phyloP scores from a whole-genome alignment of 129 eudicot species.

The Tagetes patula region DNA sequence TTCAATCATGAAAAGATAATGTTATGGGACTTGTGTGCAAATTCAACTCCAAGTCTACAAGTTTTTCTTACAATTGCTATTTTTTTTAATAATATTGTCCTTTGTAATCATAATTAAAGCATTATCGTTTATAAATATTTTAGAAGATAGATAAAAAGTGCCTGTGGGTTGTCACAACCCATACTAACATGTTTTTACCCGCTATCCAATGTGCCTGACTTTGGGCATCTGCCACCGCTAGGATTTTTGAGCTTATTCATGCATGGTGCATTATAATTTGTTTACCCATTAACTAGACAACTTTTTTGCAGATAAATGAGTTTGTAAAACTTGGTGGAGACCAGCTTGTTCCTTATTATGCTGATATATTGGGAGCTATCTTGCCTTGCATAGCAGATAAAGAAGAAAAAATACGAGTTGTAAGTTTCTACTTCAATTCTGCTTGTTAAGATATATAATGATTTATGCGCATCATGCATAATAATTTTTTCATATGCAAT shows the following conservation, averaged over 20 bases:
- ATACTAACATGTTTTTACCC: neutral
- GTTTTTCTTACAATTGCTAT: neutral
- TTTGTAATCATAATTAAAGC: neutral
- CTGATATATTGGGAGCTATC: conserved; percentile 94
- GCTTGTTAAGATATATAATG: neutral
- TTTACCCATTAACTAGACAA: conserved; percentile 10
- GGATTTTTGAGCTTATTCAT: conserved; percentile 5
- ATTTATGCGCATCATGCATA: neutral
- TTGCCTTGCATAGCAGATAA: conserved; percentile 92
- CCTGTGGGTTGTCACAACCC: neutral
- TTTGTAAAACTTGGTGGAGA: conserved; percentile 95
- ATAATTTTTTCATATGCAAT: neutral
- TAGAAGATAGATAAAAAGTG: neutral
- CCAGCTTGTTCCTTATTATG: conserved; percentile 91
- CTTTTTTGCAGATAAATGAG: conserved; percentile 73
- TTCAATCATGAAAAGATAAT: neutral
- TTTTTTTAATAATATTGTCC: neutral
- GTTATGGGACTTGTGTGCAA: neutral
- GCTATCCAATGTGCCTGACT: neutral
- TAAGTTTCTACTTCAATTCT: conserved; percentile 36
- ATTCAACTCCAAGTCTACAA: neutral
- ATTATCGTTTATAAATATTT: neutral
- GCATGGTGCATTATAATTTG: conserved; percentile 9
- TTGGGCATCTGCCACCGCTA: neutral
- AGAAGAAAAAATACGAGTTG: conserved; percentile 93